phyloP scores from a whole-genome alignment of 106 monocot species.

The Xerophyta viscosa region DNA sequence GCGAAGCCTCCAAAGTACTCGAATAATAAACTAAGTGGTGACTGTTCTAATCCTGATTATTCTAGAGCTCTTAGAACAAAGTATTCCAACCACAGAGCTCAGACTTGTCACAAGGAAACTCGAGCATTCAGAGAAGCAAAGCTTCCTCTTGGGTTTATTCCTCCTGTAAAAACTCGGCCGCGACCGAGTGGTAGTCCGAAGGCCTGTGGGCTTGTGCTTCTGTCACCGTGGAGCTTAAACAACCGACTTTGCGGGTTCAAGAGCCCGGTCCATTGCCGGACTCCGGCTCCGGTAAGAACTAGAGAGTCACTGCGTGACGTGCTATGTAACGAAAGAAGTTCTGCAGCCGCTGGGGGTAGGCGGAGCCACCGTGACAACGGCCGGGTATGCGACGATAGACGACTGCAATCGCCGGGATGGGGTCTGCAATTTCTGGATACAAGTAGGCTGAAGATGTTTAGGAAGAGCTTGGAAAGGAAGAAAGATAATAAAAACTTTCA shows the following conservation, averaged over 20 bases:
- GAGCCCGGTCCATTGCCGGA: conserved; percentile 7
- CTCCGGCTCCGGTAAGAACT: not conserved
- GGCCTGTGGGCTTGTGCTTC: conserved; percentile 38
- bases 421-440: conserved; percentile 35
- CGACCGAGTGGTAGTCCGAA: conserved; percentile 5
- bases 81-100: not conserved
- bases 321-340: not conserved
- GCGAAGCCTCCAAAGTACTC: conserved; percentile 4
- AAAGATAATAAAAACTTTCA: not conserved
- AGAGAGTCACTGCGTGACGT: not conserved
- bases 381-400: conserved; percentile 3
- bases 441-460: conserved; percentile 13
- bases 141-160: not conserved
- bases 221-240: conserved; percentile 52
- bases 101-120: conserved; percentile 7
- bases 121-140: not conserved
- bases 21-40: no score
- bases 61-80: not conserved
- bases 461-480: not conserved
- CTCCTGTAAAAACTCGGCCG: conserved; percentile 6
- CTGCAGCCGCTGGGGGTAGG: not conserved
- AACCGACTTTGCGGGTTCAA: conserved; percentile 32
- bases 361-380: not conserved
- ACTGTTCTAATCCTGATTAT: not conserved
- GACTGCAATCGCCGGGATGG: conserved; percentile 25